A percentile compares a stretch with the other conserved stretches of the same genome.
phyloP scores from a whole-genome alignment of 345 rosid genomes.

The Camelina neglecta region DNA sequence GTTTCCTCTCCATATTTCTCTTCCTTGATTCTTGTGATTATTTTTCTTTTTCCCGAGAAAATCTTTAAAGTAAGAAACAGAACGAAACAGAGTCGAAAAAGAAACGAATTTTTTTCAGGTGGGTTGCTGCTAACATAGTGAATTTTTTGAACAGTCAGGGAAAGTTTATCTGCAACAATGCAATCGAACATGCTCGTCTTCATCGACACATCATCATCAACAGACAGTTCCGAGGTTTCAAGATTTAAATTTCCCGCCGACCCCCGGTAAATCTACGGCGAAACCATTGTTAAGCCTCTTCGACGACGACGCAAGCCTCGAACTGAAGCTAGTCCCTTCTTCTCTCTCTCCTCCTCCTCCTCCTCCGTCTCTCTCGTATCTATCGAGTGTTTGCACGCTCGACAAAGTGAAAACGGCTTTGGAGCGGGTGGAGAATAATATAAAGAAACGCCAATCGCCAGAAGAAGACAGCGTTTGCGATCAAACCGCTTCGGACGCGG shows the following conservation, averaged over 20 bases:
- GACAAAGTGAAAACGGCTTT: constrained; percentile 86
- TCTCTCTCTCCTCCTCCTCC: neutral
- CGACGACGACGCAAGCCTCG: constrained; percentile 53
- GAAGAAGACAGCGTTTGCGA: constrained; percentile 30
- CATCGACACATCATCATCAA: constrained; percentile 6
- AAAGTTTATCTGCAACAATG: constrained; percentile 75
- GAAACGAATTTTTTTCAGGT: neutral
- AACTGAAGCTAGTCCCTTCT: constrained; percentile 48
- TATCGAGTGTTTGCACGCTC: constrained; percentile 78
- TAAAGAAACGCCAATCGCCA: constrained; percentile 55
- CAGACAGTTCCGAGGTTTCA: constrained; percentile 54
- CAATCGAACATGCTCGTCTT: constrained; percentile 49
- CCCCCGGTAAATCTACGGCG: constrained; percentile 28
- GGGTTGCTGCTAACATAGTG: neutral
- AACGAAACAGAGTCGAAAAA: neutral
- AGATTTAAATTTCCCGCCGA: constrained; percentile 66
- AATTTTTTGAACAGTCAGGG: constrained; percentile 69
- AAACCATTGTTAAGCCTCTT: constrained; percentile 53
- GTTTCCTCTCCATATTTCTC: constrained; percentile 40
- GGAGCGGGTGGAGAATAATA: constrained; percentile 65
- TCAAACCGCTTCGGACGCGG: neutral
- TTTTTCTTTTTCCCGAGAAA: constrained; percentile 5
- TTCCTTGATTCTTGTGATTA: neutral
- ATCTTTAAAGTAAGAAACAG: neutral
- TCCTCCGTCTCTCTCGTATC: constrained; percentile 13